These are phyloP conservation scores for Rostrohypoxylon terebratum DNA, from an alignment of 495 filamentous ascomycete genomes.

Conservation along the genomic window DNA sequence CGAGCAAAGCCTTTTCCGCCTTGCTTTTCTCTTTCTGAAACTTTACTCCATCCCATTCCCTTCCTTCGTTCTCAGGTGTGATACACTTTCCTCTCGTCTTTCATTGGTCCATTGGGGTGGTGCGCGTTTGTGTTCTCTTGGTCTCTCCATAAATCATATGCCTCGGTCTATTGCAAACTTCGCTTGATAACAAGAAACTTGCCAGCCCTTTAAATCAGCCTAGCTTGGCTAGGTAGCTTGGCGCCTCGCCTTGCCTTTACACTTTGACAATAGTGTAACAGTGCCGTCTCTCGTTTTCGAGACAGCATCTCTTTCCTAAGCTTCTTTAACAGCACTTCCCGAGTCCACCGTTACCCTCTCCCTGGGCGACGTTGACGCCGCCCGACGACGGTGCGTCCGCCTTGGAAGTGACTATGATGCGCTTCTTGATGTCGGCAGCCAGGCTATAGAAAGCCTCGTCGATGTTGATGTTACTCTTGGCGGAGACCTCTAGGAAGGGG, in stretches of 20 bases:
- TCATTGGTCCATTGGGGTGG: constrained; percentile 23
- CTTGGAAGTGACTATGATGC: constrained; percentile 87
- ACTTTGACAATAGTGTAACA: constrained; percentile 10
- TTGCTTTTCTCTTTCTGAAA: constrained; percentile 26
- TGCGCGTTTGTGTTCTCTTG: neutral
- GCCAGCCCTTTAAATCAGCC: constrained; percentile 8
- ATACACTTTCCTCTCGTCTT: constrained; percentile 31
- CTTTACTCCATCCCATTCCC: constrained; percentile 28
- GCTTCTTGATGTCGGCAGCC: constrained; percentile 97
- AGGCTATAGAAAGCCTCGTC: constrained; percentile 98
- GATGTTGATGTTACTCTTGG: constrained; percentile 99
- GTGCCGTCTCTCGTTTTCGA: constrained; percentile 7
- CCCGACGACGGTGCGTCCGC: constrained; percentile 72
- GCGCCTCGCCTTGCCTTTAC: constrained; percentile 29
- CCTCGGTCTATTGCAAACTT: constrained; percentile 46
- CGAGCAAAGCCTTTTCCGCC: neutral
- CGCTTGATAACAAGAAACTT: constrained; percentile 40
- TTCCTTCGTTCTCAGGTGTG: constrained; percentile 26
- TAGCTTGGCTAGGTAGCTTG: constrained; percentile 32
- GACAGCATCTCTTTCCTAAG: neutral
- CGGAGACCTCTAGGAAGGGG: constrained; percentile 97
- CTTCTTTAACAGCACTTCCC: constrained; percentile 88
- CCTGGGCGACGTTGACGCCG: constrained; percentile 76
- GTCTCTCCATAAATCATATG: constrained; percentile 43
- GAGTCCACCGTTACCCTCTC: constrained; percentile 65